Conservation (phyloP, 164 flowering plant species). For the Chimonanthus salicifolius region DNA sequence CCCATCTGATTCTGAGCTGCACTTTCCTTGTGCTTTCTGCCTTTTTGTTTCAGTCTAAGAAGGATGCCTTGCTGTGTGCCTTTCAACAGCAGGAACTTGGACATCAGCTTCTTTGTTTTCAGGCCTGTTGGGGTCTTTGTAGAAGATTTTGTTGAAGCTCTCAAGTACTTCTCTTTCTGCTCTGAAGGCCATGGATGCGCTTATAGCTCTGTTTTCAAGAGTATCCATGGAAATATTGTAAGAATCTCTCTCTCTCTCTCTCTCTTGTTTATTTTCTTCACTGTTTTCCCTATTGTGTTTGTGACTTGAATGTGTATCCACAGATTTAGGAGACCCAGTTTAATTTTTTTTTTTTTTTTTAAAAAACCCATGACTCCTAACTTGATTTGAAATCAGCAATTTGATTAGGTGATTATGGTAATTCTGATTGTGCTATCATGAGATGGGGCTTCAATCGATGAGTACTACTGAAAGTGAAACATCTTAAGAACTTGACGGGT, state of each 20-base stretch:
- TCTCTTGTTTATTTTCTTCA: not conserved
- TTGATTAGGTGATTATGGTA: no score
- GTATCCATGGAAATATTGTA: constrained; percentile 73
- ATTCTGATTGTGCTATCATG: no score
- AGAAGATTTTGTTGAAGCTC: constrained; percentile 16
- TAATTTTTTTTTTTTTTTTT: no score
- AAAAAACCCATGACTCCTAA: no score
- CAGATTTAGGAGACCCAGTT: no score
- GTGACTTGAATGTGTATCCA: no score
- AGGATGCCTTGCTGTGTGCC: constrained; percentile 55
- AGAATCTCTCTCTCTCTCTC: not conserved
- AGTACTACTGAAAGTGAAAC: no score
- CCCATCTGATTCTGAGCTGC: not conserved
- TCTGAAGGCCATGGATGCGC: constrained; percentile 50
- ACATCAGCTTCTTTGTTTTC: constrained; percentile 37
- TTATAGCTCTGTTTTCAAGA: constrained; percentile 42
- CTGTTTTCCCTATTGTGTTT: no score
- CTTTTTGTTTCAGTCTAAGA: not conserved
- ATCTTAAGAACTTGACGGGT: no score
- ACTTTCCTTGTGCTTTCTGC: not conserved
- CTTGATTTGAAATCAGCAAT: no score
- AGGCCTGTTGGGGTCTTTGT: constrained; percentile 33
- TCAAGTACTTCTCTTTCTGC: constrained; percentile 38
- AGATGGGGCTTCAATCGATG: no score
- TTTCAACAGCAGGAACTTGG: constrained; percentile 43